These are phyloP conservation scores for Globisporangium cederbergense DNA, from an alignment of 352 stramenopile species.

Conservation along the genomic window DNA sequence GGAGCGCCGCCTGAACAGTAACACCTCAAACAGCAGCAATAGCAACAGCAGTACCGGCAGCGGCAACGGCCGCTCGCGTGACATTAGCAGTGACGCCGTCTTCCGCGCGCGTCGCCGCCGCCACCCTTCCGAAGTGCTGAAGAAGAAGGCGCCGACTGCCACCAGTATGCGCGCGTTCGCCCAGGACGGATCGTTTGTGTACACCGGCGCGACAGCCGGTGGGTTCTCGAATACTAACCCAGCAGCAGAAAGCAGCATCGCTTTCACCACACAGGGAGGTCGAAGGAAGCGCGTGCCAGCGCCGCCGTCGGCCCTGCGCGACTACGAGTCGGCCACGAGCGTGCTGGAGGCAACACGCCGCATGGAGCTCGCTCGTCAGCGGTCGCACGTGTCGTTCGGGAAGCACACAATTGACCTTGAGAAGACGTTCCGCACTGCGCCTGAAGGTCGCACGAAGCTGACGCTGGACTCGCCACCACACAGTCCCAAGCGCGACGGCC, in stretches of 20 bases:
- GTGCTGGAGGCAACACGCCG: slow-evolving; percentile 37
- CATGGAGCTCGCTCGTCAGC: slow-evolving; percentile 45
- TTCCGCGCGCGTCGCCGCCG: slow-evolving; percentile 9
- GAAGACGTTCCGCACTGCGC: slow-evolving; percentile 54
- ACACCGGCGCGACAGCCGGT: neutral
- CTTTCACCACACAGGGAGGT: neutral
- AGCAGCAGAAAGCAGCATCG: neutral
- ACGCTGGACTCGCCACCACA: slow-evolving; percentile 26
- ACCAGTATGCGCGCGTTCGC: slow-evolving; percentile 13
- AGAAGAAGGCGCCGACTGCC: neutral
- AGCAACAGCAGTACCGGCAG: neutral
- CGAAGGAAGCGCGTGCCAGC: slow-evolving; percentile 12
- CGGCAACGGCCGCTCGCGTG: neutral
- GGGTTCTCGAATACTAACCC: neutral
- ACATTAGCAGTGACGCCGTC: slow-evolving; percentile 1
- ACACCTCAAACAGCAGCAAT: slow-evolving; percentile 4
- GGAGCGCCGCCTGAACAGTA: slow-evolving; percentile 3
- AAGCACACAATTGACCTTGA: slow-evolving; percentile 44
- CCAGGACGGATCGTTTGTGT: slow-evolving; percentile 16
- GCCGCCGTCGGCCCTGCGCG: slow-evolving; percentile 20
- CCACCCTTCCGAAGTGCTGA: slow-evolving; percentile 8
- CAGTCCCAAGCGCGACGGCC: slow-evolving; percentile 11
- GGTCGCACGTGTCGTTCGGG: slow-evolving; percentile 46
- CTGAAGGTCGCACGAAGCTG: slow-evolving; percentile 35
- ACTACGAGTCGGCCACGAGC: slow-evolving; percentile 45